phyloP scores from a whole-genome alignment of 1,284 basidiomycete genomes.

The Austropuccinia psidii region DNA sequence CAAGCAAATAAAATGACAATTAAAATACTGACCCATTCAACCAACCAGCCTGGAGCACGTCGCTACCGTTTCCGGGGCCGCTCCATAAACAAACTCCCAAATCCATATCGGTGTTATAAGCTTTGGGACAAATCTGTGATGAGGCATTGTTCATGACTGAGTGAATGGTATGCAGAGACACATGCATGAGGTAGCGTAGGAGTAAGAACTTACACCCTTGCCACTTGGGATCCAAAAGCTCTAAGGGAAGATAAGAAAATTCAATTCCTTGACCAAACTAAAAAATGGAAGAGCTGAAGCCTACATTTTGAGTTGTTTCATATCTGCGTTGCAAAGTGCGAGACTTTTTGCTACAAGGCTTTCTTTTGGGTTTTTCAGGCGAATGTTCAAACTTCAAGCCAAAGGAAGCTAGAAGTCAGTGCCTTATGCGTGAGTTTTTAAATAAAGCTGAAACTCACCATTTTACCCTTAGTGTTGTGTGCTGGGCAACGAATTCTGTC shows the following conservation, averaged over 20 bases:
- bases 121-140: neutral
- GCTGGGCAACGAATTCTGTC: neutral
- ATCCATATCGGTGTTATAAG: neutral
- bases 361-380: neutral
- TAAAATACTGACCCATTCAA: slow-evolving; percentile 5
- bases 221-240: neutral
- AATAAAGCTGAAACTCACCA: neutral
- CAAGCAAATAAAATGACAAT: neutral
- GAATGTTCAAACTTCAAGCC: neutral
- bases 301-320: slow-evolving; percentile 1
- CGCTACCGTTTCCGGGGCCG: neutral
- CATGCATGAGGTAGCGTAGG: neutral
- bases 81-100: slow-evolving; percentile 20
- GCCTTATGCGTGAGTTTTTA: neutral
- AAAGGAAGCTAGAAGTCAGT: neutral
- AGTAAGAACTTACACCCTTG: slow-evolving; percentile 3
- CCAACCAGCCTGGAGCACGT: slow-evolving; percentile 7
- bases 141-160: neutral
- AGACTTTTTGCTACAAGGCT: neutral
- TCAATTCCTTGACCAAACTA: neutral
- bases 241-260: neutral
- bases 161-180: neutral
- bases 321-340: neutral
- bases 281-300: neutral
- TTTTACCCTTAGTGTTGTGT: neutral